Evolutionary conservation across 768 basidiomycete genomes (phyloP), one percentile per base, ranked within the genome.

Genomic region (Sporobolomyces pararoseus): DNA sequence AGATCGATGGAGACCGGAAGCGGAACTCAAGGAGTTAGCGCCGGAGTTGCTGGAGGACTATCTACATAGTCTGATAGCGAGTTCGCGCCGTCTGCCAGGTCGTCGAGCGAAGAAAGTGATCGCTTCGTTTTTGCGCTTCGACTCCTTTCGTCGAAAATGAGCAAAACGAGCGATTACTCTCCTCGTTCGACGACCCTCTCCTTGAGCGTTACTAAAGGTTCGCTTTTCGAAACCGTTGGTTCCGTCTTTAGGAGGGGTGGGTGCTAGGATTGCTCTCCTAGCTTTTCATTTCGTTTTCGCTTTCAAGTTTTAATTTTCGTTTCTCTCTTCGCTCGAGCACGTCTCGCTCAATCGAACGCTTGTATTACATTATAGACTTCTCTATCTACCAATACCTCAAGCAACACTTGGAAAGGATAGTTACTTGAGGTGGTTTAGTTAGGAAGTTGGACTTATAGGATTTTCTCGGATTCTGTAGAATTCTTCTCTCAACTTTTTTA

Each of bases 241-340:
- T 57, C 25, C 29, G 32, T 57, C 55, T 54, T 27, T 32, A 34
- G 34, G 55, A 34, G 55, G 55, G 55, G 55, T 57, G 55, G 55
- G 55, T 57, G 55, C 55, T 57, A 57, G 55, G 34, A 57, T 57
- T 42, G 17, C n/a, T n/a, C n/a, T 29, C 32, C 55, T 57, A 34
- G 34, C 34, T 13, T 23, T 19, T 35, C 12, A 17, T 7, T 4
- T 17, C 21, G 16, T 14, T 9, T 34, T 16, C 55, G 6, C 55
- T 31, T 34, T 49, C 7, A 49, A n/a, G 14, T 32, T 37, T 57
- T 37, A 5, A 35, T 34, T 57, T 34, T 14, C 39, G n/a, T 35
- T 25, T 57, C 32, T 57, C 39, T 37, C 31, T 35, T 57, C 29
- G 47, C 47, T 49, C 47, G 47, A 49, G 21, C 23, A 17, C 7